Conservation (phyloP, 108 stramenopile species). For the Cyclotella kingstonii region DNA sequence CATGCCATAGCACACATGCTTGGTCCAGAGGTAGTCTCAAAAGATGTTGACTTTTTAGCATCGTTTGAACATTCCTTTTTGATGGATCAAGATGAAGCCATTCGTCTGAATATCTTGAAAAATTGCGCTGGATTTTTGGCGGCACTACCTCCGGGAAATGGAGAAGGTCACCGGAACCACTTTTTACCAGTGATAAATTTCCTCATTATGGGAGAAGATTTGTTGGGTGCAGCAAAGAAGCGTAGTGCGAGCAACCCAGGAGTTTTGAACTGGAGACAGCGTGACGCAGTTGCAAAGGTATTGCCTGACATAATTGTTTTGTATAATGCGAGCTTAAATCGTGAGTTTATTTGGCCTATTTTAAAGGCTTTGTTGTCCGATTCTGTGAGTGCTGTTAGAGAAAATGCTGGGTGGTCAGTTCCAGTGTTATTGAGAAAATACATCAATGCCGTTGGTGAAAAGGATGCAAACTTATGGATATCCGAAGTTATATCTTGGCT, state of each 20-base stretch:
- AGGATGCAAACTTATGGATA: constrained; percentile 34
- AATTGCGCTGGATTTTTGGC: constrained; percentile 78
- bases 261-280: constrained; percentile 92
- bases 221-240: constrained; percentile 62
- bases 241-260: constrained; percentile 77
- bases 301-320: constrained; percentile 77
- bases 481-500: constrained; percentile 66
- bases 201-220: constrained; percentile 71
- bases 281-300: constrained; percentile 84
- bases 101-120: constrained; percentile 85
- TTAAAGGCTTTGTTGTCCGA: constrained; percentile 72
- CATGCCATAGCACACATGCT: constrained; percentile 92
- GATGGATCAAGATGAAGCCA: constrained; percentile 93
- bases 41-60: constrained; percentile 33
- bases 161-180: constrained; percentile 50
- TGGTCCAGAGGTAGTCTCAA: constrained; percentile 54
- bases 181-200: constrained; percentile 76
- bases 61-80: constrained; percentile 84
- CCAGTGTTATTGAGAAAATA: constrained; percentile 61
- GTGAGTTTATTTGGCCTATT: constrained; percentile 73
- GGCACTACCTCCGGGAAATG: constrained; percentile 50
- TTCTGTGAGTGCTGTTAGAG: constrained; percentile 71
- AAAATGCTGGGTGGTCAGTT: constrained; percentile 80
- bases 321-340: constrained; percentile 51
- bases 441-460: constrained; percentile 18